These are phyloP conservation scores for Carpinus fangiana DNA, from an alignment of 306 rosid genomes.

Conservation along the genomic window DNA sequence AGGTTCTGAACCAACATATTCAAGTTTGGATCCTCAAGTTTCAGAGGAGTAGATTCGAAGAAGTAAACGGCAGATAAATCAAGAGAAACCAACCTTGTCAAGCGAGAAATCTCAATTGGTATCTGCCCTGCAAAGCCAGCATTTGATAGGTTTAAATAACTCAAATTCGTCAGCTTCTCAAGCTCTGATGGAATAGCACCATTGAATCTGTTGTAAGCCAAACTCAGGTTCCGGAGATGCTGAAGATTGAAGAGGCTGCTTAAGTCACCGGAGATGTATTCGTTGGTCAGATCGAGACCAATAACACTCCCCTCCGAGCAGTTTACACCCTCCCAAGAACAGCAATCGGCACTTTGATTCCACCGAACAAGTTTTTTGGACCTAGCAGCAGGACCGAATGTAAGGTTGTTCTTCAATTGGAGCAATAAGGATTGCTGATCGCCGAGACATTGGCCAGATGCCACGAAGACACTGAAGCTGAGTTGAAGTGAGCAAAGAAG, in stretches of 20 bases:
- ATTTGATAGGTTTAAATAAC: slow-evolving; percentile 31
- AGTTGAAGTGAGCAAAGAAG: neutral
- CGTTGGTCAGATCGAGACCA: slow-evolving; percentile 35
- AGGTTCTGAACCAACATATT: slow-evolving; percentile 34
- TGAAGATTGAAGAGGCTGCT: slow-evolving; percentile 33
- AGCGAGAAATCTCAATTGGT: slow-evolving; percentile 40
- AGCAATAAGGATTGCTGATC: slow-evolving; percentile 28
- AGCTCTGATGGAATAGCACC: slow-evolving; percentile 36
- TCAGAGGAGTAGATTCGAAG: slow-evolving; percentile 10
- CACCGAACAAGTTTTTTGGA: slow-evolving; percentile 34
- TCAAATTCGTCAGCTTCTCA: slow-evolving; percentile 32
- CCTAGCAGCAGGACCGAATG: accelerated
- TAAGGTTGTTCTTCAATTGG: slow-evolving; percentile 32
- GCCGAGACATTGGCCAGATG: slow-evolving; percentile 14
- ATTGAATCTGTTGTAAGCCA: slow-evolving; percentile 24
- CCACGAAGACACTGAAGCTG: neutral
- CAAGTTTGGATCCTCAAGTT: slow-evolving; percentile 37
- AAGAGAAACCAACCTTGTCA: slow-evolving; percentile 45
- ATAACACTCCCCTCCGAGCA: slow-evolving; percentile 9
- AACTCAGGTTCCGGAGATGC: slow-evolving; percentile 32
- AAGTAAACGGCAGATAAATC: slow-evolving; percentile 28
- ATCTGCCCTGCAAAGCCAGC: slow-evolving; percentile 43
- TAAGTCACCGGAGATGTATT: slow-evolving; percentile 32
- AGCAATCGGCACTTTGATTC: slow-evolving; percentile 23
- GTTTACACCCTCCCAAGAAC: slow-evolving; percentile 38